These are phyloP conservation scores for Sarocladium oryzae DNA, from an alignment of 2,329 filamentous ascomycete species.

Conservation along the genomic window DNA sequence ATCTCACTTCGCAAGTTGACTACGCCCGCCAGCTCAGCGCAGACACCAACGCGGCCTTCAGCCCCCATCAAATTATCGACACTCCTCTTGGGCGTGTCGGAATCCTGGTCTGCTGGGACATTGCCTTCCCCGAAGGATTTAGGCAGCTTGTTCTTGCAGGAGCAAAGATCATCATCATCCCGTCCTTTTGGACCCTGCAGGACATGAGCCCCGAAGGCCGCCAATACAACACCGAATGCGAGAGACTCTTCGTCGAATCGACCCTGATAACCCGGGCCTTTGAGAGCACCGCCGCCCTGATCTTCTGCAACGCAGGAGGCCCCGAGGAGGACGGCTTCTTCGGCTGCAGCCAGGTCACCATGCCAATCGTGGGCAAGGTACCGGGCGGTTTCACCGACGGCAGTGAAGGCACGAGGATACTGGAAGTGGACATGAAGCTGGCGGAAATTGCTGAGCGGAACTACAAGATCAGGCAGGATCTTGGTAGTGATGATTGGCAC, in stretches of 20 bases:
- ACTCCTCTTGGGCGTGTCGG: slow-evolving; percentile 54
- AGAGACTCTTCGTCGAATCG: slow-evolving; percentile 60
- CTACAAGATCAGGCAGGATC: slow-evolving; percentile 56
- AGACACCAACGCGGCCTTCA: slow-evolving; percentile 46
- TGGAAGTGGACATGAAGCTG: slow-evolving; percentile 58
- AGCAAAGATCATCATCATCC: slow-evolving; percentile 64
- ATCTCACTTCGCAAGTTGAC: slow-evolving; percentile 47
- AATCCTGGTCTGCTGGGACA: slow-evolving; percentile 69
- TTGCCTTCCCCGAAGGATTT: slow-evolving; percentile 75
- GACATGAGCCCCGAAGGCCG: slow-evolving; percentile 44
- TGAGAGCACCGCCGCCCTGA: slow-evolving; percentile 67
- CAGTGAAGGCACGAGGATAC: slow-evolving; percentile 53
- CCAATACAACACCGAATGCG: slow-evolving; percentile 51
- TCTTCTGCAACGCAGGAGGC: slow-evolving; percentile 66
- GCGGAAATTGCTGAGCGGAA: slow-evolving; percentile 64
- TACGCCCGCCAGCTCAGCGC: slow-evolving; percentile 18
- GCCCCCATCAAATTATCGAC: slow-evolving; percentile 48
- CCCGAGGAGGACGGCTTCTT: slow-evolving; percentile 21
- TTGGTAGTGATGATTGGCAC: slow-evolving; percentile 54
- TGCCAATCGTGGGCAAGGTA: slow-evolving; percentile 59
- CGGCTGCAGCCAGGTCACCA: slow-evolving; percentile 51
- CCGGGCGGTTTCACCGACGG: slow-evolving; percentile 52
- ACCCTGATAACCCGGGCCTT: slow-evolving; percentile 59
- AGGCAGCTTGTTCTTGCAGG: slow-evolving; percentile 62
- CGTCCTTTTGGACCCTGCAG: slow-evolving; percentile 59